Percentiles rank a stretch among this genome's conserved stretches.
phyloP scores from a whole-genome alignment of 495 filamentous ascomycete species.

The Bombardia bombarda region DNA sequence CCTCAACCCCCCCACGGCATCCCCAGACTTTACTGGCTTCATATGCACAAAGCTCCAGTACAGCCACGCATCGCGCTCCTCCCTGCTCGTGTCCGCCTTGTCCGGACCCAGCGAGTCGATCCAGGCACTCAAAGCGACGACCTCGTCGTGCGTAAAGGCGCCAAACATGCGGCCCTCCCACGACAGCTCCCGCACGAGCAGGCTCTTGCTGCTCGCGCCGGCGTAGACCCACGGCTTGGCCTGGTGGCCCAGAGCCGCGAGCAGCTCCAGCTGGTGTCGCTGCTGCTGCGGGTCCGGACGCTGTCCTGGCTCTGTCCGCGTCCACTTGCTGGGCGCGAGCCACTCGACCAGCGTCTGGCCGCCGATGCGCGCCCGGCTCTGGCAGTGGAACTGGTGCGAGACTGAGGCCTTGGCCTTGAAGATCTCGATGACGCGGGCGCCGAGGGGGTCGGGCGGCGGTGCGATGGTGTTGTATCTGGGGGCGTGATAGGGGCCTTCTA shows the following conservation, averaged over 20 bases:
- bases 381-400: conserved; percentile 28
- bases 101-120: conserved; percentile 21
- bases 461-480: background rate
- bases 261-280: background rate
- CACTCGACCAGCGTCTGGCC: conserved; percentile 5
- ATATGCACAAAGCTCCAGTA: background rate
- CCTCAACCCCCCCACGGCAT: too few species aligned
- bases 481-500: background rate
- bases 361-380: conserved; percentile 25
- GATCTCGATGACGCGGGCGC: conserved; percentile 15
- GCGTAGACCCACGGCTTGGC: conserved; percentile 26
- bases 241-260: background rate
- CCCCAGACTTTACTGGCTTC: too few species aligned
- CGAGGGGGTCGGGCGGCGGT: background rate
- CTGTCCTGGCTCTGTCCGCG: too few species aligned
- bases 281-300: background rate
- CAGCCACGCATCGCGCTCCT: background rate
- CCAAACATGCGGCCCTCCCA: conserved; percentile 40
- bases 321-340: background rate
- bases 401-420: conserved; percentile 24
- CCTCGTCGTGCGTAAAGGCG: conserved; percentile 31
- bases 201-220: conserved; percentile 28
- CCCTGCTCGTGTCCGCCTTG: background rate
- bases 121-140: conserved; percentile 24
- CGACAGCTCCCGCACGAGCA: conserved; percentile 23